A percentile compares a stretch with the other conserved stretches of the same genome.
These are phyloP conservation scores for Jaenimonas drosophilae DNA, from an alignment of 208 protist genomes.

Conservation along the genomic window DNA sequence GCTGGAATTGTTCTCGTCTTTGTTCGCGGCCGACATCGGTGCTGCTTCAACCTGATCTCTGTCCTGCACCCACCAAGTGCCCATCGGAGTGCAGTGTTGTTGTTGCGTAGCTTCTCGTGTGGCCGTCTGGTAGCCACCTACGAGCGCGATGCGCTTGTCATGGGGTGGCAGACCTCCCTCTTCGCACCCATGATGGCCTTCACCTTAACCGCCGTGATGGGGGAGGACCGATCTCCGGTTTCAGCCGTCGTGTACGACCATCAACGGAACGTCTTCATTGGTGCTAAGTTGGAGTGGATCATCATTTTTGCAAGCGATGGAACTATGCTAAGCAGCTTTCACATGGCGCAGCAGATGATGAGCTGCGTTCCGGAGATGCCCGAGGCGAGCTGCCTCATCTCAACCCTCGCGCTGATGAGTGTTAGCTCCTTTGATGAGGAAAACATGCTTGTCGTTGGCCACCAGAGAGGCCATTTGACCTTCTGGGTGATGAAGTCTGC, in stretches of 20 bases:
- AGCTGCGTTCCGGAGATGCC: not conserved
- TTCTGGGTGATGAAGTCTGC: slow-evolving; percentile 11
- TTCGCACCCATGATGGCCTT: slow-evolving; percentile 26
- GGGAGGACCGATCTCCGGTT: slow-evolving; percentile 21
- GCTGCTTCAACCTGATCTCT: slow-evolving; percentile 18
- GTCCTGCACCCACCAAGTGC: slow-evolving; percentile 17
- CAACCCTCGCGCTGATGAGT: slow-evolving; percentile 13
- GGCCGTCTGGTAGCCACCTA: slow-evolving; percentile 28
- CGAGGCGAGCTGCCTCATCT: not conserved
- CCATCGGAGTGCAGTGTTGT: slow-evolving; percentile 6
- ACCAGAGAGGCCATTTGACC: slow-evolving; percentile 13
- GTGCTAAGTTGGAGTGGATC: too few species aligned
- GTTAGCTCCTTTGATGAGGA: slow-evolving; percentile 10
- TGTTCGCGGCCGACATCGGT: slow-evolving; percentile 9
- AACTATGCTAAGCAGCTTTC: too few species aligned
- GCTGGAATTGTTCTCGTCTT: slow-evolving; percentile 41
- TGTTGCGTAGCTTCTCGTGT: slow-evolving; percentile 26
- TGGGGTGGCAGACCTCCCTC: slow-evolving; percentile 39
- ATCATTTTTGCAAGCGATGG: too few species aligned
- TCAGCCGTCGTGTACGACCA: slow-evolving; percentile 13
- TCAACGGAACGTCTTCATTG: slow-evolving; percentile 22
- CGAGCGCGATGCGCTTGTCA: slow-evolving; percentile 12
- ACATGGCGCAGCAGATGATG: too few species aligned
- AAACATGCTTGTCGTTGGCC: slow-evolving; percentile 22
- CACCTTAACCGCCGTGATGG: slow-evolving; percentile 5